A percentile compares a stretch with the other conserved stretches of the same genome.
Evolutionary conservation across 352 stramenopile species (phyloP).

Genomic region (Phytophthora ohioensis): DNA sequence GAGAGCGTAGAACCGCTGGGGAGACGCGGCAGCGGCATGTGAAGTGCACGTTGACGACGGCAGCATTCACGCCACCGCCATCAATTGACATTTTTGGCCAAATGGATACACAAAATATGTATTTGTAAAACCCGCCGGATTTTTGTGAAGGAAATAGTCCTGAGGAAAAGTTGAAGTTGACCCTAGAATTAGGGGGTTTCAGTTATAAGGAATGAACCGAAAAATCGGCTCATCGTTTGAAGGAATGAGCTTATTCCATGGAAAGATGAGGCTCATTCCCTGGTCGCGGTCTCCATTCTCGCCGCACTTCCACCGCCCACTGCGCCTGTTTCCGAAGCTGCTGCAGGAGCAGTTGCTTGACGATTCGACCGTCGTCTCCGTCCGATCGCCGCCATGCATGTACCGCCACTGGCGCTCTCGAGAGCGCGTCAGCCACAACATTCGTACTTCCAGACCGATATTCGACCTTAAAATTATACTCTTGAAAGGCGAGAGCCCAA

Average conservation of each 20-base stretch:
- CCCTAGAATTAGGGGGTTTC: too few species aligned
- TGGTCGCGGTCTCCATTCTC: too few species aligned
- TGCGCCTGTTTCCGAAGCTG: too few species aligned
- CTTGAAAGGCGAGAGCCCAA: not conserved
- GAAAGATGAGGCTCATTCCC: too few species aligned
- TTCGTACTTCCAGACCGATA: not conserved
- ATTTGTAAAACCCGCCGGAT: not conserved
- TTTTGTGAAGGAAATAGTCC: too few species aligned
- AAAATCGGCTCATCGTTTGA: too few species aligned
- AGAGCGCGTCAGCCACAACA: not conserved
- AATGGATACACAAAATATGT: slow-evolving; percentile 5
- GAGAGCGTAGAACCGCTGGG: slow-evolving; percentile 34
- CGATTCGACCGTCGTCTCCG: too few species aligned
- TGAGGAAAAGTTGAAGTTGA: too few species aligned
- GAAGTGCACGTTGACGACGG: slow-evolving; percentile 50
- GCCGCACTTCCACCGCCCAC: too few species aligned
- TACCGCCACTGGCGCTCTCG: not conserved
- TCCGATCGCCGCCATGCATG: not conserved
- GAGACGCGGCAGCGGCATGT: slow-evolving; percentile 67
- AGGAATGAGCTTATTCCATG: too few species aligned
- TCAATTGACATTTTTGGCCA: slow-evolving; percentile 34
- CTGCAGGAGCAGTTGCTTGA: too few species aligned
- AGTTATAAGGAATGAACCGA: too few species aligned
- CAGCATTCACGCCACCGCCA: slow-evolving; percentile 16
- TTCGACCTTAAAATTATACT: not conserved